phyloP scores from a whole-genome alignment of 2,329 filamentous ascomycete genomes.

The Fusarium oxysporum region DNA sequence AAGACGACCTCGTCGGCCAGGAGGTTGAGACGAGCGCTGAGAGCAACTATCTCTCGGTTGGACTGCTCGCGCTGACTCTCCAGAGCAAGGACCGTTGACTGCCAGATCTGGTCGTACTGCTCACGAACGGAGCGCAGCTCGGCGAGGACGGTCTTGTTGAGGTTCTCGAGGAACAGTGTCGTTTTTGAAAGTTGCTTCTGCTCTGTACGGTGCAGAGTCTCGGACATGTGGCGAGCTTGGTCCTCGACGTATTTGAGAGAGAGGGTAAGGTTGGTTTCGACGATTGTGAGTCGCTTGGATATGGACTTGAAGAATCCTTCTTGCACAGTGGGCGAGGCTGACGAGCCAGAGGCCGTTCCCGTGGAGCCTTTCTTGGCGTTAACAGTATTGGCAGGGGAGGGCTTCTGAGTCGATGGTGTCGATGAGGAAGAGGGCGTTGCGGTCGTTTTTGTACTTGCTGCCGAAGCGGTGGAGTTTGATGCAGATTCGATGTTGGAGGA shows the following conservation, averaged over 20 bases:
- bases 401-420: conserved; percentile 19
- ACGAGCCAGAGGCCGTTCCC: conserved; percentile 43
- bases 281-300: conserved; percentile 88
- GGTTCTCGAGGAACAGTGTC: conserved; percentile 79
- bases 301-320: conserved; percentile 98
- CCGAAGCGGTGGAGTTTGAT: conserved; percentile 17
- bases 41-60: conserved; percentile 83
- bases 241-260: conserved; percentile 97
- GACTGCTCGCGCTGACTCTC: conserved; percentile 89
- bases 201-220: conserved; percentile 87
- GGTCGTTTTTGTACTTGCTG: conserved; percentile 24
- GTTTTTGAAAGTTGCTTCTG: conserved; percentile 89
- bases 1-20: conserved; percentile 92
- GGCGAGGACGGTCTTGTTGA: conserved; percentile 88
- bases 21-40: conserved; percentile 83
- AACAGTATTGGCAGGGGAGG: conserved; percentile 25
- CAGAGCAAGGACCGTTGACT: conserved; percentile 91
- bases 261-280: conserved; percentile 92
- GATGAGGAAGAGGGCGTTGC: conserved; percentile 15
- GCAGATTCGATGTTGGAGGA: conserved; percentile 19
- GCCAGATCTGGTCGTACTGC: conserved; percentile 97
- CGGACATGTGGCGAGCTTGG: conserved; percentile 88
- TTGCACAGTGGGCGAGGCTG: conserved; percentile 81
- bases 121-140: conserved; percentile 82
- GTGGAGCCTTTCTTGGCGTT: conserved; percentile 46